Conservation (phyloP, 805 yeast genomes). For the Sugiyamaella boreocaroliniensis region DNA sequence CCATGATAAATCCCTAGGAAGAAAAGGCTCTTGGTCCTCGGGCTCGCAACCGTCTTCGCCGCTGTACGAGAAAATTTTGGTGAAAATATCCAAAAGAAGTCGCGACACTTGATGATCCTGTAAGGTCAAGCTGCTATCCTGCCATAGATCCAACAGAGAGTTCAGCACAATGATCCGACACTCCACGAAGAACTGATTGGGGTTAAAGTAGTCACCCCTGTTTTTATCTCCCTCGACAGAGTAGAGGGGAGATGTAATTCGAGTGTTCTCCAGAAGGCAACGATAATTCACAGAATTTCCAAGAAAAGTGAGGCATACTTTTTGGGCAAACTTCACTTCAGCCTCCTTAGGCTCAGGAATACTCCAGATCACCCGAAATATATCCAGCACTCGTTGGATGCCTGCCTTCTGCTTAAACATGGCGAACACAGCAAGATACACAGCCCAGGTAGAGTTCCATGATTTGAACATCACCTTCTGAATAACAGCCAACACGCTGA, state of each 20-base stretch:
- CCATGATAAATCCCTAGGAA: conserved; percentile 22
- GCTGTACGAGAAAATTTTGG: conserved; percentile 13
- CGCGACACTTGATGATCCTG: conserved; percentile 13
- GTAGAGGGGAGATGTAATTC: conserved; percentile 19
- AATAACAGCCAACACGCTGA: conserved; percentile 11
- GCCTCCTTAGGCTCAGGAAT: conserved; percentile 4
- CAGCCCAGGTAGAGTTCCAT: conserved; percentile 11
- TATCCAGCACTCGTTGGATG: conserved; percentile 17
- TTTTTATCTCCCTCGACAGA: conserved; percentile 20
- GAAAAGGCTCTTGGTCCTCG: conserved; percentile 2
- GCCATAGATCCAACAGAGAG: conserved; percentile 15
- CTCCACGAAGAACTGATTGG: conserved; percentile 28
- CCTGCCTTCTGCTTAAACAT: conserved; percentile 29
- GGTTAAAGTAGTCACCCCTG: conserved; percentile 21
- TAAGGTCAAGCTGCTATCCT: conserved; percentile 9
- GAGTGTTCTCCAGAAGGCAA: conserved; percentile 25
- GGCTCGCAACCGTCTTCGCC: conserved; percentile 15
- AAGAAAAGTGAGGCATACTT: conserved; percentile 22
- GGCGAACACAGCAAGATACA: conserved; percentile 21
- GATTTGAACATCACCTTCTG: conserved; percentile 16
- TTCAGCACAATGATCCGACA: conserved; percentile 22
- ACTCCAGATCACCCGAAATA: conserved; percentile 21
- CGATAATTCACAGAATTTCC: conserved; percentile 20
- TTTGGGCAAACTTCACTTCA: conserved; percentile 10
- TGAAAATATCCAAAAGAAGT: conserved; percentile 14